Evolutionary conservation across 148 eudicot genomes (phyloP).

Genomic region (Pharnaceum exiguum): DNA sequence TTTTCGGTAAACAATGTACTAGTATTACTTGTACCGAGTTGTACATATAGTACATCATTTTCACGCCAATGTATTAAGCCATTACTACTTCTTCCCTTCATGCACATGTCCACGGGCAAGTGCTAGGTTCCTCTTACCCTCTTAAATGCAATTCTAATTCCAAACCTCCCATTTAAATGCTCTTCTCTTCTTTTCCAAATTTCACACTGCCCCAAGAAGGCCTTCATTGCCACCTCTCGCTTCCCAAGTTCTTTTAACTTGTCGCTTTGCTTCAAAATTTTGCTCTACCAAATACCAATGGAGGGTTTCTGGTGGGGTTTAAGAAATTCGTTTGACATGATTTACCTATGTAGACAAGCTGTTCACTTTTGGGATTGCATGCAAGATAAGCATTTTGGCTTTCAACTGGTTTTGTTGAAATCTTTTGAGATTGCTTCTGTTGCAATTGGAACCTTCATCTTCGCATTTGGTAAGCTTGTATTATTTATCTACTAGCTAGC

Average conservation of each 20-base stretch:
- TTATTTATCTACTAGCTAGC: too few species aligned
- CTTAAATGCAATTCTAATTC: slow-evolving; percentile 22
- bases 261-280: not conserved
- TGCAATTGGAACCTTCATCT: slow-evolving; percentile 36
- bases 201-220: not conserved
- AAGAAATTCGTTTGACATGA: slow-evolving; percentile 11
- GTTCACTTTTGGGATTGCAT: slow-evolving; percentile 19
- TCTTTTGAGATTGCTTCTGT: slow-evolving; percentile 26
- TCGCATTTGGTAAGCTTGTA: slow-evolving; percentile 50
- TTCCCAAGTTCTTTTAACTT: not conserved
- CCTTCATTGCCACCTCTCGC: not conserved
- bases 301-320: not conserved
- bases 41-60: not conserved
- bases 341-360: slow-evolving; percentile 22
- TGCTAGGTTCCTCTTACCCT: slow-evolving; percentile 15
- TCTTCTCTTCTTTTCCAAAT: not conserved
- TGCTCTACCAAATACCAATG: not conserved
- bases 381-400: slow-evolving; percentile 15
- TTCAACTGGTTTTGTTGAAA: slow-evolving; percentile 22
- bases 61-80: too few species aligned
- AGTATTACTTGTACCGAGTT: too few species aligned
- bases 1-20: too few species aligned
- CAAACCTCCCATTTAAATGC: slow-evolving; percentile 16
- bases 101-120: slow-evolving; percentile 4
- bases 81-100: not conserved